A percentile compares a stretch with the other conserved stretches of the same genome.
Evolutionary conservation across 2,329 filamentous ascomycete genomes (phyloP).

Genomic region (Pestalotiopsis sp.): DNA sequence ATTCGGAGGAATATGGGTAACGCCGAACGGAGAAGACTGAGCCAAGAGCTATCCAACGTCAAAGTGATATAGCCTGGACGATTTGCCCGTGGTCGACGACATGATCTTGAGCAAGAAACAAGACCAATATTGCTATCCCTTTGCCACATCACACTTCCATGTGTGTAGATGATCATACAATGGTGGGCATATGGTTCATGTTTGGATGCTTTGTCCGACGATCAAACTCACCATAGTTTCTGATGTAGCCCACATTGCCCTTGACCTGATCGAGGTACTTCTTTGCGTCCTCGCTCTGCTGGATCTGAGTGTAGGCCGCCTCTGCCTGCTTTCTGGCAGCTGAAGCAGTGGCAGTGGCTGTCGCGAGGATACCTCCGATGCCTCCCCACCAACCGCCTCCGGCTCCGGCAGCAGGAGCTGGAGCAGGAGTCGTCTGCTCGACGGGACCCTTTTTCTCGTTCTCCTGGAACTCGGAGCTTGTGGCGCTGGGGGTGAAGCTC

Average conservation of each 20-base stretch:
- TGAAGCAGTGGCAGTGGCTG: conserved; percentile 61
- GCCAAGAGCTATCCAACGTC: no score
- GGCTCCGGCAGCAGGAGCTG: conserved; percentile 29
- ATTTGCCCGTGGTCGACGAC: no score
- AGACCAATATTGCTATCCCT: neutral
- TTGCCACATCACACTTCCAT: neutral
- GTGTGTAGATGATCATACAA: neutral
- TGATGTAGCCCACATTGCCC: conserved; percentile 81
- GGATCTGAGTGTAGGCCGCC: conserved; percentile 89
- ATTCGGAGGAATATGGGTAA: no score
- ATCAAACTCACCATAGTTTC: conserved; percentile 67
- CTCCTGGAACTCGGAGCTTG: conserved; percentile 64
- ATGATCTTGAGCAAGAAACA: no score
- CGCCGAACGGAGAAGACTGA: no score
- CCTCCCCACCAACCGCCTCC: conserved; percentile 88
- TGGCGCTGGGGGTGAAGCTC: conserved; percentile 70
- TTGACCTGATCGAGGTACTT: conserved; percentile 94
- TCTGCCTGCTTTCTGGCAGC: conserved; percentile 93
- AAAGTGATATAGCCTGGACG: no score
- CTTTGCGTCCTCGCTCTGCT: conserved; percentile 94
- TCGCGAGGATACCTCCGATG: conserved; percentile 79
- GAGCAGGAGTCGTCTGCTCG: conserved; percentile 40
- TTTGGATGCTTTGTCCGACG: neutral
- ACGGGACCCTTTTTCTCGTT: conserved; percentile 53
- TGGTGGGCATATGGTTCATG: neutral